Evolutionary conservation across 2,329 filamentous ascomycete species (phyloP), one percentile per base, ranked within the genome.

Genomic region (Seiridium unicorne): DNA sequence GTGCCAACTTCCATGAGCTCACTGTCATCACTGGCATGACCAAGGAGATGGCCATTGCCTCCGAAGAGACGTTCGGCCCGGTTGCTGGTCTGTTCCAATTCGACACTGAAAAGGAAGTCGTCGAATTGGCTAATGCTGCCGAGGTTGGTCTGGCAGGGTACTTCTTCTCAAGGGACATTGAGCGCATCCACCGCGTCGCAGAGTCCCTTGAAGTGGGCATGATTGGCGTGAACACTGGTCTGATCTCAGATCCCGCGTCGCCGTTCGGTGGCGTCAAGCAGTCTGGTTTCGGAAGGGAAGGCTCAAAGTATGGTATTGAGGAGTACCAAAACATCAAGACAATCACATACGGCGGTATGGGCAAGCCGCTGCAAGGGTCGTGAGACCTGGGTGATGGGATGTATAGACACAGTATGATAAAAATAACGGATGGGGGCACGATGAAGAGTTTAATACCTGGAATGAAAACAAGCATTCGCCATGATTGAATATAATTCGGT

Each of bases 11-110:
- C 79, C 97, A 90, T 78, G 85, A 93, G 70, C 92, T 92, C 3
- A 98, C 95, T 0, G 90, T 98, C 47, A 86, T 99, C 62, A 89
- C 90, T 8, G 91, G 90, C 63, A 94, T 97, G 89, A 96, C 83
- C 9, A 80, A 83, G 60, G 87, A 93, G 47, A 98, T 98, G 95
- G 83, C 85, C 61, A 84, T 98, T 66, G 89, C 91, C 4, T 80
- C 80, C 1, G 94, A 98, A 76, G 95, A 99, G 81, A 99, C 94
- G 0, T 99, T 99, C 72, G 95, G 95, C 0, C 95, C 95, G 3
- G 90, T 98, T 0, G 94, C 93, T 0, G 94, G 91, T 0, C 77
- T 98, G 11, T 97, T 97, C 80, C 84, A 88, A 54, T 99, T 98
- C 72, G 85, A 91, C 51, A 92, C 89, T 0, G 95, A 98, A 77